Percentiles rank a stretch among this genome's conserved stretches.
These are phyloP conservation scores for Phytophthora rubi DNA, from an alignment of 352 stramenopile species.

Conservation along the genomic window DNA sequence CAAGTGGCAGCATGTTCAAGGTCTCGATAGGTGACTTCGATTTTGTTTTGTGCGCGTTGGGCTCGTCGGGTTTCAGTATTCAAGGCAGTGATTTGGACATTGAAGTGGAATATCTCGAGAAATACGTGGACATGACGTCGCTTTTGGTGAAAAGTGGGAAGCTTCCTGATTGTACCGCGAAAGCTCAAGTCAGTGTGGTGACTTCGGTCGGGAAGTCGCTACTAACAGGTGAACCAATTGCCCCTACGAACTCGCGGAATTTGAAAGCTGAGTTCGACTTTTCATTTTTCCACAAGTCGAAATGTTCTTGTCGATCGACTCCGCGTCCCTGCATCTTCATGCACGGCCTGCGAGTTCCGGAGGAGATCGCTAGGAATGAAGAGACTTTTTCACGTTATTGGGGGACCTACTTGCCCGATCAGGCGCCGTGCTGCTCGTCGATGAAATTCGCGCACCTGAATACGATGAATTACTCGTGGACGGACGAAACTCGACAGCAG, in stretches of 20 bases:
- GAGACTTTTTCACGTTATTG: conserved; percentile 17
- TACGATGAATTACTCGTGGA: conserved; percentile 31
- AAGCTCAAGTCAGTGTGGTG: background rate
- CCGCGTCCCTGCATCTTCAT: conserved; percentile 38
- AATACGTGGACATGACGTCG: background rate
- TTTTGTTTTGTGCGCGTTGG: conserved; percentile 18
- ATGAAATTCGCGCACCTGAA: conserved; percentile 33
- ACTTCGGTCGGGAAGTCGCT: background rate
- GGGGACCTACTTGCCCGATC: conserved; percentile 20
- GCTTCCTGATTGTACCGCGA: background rate
- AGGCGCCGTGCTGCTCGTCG: conserved; percentile 36
- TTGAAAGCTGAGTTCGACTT: conserved; percentile 4
- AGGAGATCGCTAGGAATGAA: conserved; percentile 5
- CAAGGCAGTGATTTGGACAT: conserved; percentile 19
- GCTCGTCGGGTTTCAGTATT: conserved; percentile 8
- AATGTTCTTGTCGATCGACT: conserved; percentile 13
- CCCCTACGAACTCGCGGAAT: background rate
- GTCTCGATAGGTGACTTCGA: conserved; percentile 22
- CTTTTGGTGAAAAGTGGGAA: background rate
- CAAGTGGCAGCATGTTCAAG: conserved; percentile 23
- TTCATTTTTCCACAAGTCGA: conserved; percentile 8
- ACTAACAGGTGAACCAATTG: background rate
- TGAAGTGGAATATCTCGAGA: conserved; percentile 9
- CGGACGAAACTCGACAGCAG: conserved; percentile 22
- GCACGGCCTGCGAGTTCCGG: conserved; percentile 16